These are phyloP conservation scores for Suillus paluster DNA, from an alignment of 768 basidiomycete genomes.

Conservation along the genomic window DNA sequence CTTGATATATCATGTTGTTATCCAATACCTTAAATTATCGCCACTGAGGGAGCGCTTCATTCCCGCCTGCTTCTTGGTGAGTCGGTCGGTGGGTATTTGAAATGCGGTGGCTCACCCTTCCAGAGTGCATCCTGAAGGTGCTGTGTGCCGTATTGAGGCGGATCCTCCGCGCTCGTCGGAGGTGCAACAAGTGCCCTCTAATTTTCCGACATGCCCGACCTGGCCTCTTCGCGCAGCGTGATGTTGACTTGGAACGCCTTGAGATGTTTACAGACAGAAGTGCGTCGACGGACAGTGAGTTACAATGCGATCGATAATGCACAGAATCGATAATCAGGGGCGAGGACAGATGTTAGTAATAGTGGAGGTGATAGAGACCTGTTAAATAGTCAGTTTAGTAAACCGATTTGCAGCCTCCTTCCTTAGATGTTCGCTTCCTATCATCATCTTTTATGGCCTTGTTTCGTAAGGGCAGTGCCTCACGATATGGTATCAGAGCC, in stretches of 20 bases:
- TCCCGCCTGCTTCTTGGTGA: neutral
- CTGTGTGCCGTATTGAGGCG: neutral
- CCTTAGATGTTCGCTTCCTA: too few species aligned
- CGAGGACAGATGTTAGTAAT: neutral
- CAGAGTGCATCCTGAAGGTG: neutral
- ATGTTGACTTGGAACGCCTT: neutral
- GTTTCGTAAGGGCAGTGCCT: too few species aligned
- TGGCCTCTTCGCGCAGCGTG: neutral
- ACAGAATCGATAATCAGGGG: neutral
- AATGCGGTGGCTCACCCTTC: neutral
- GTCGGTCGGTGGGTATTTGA: neutral
- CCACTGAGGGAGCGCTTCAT: neutral
- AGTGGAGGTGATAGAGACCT: neutral
- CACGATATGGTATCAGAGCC: too few species aligned
- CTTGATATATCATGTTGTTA: neutral
- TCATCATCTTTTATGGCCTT: too few species aligned
- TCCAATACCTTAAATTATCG: neutral
- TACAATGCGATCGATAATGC: neutral
- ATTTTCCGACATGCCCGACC: neutral
- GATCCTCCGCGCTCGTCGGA: neutral
- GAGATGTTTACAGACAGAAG: too few species aligned
- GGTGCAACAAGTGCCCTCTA: neutral
- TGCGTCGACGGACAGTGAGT: neutral
- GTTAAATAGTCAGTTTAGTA: neutral
- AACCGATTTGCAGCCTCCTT: too few species aligned